phyloP scores from a whole-genome alignment of 1,284 basidiomycete genomes.

The Leucoagaricus sp. region DNA sequence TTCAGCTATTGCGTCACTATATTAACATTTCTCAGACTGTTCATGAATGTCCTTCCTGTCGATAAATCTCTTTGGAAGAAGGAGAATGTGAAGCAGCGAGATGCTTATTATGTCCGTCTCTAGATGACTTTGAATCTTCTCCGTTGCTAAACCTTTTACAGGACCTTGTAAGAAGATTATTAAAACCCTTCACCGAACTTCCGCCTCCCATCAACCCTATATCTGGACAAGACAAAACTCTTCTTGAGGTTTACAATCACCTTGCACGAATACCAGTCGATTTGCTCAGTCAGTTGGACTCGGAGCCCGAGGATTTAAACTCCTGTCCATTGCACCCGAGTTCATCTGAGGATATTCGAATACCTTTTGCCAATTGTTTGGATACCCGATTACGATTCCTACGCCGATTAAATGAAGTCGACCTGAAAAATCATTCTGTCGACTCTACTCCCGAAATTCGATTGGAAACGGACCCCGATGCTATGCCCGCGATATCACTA shows the following conservation, averaged over 20 bases:
- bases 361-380: slow-evolving; percentile 51
- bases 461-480: slow-evolving; percentile 38
- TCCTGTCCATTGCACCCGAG: slow-evolving; percentile 57
- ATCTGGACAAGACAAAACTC: slow-evolving; percentile 42
- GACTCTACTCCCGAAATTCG: slow-evolving; percentile 56
- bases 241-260: slow-evolving; percentile 56
- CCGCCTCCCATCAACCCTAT: slow-evolving; percentile 42
- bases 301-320: slow-evolving; percentile 46
- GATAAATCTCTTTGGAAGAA: slow-evolving; percentile 59
- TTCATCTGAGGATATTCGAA: slow-evolving; percentile 47
- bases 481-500: slow-evolving; percentile 32
- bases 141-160: slow-evolving; percentile 27
- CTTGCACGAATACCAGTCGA: slow-evolving; percentile 56
- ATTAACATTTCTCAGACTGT: slow-evolving; percentile 42
- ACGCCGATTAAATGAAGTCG: slow-evolving; percentile 25
- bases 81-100: slow-evolving; percentile 60
- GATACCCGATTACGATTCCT: slow-evolving; percentile 55
- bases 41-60: slow-evolving; percentile 61
- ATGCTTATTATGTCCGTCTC: slow-evolving; percentile 66
- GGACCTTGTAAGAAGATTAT: slow-evolving; percentile 67
- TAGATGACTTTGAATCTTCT: neutral
- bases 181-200: slow-evolving; percentile 54
- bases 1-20: slow-evolving; percentile 5
- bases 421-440: slow-evolving; percentile 17
- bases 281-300: slow-evolving; percentile 52